These are phyloP conservation scores for Coemansia sp. DNA, from an alignment of 192 early-diverging fungal species.

Conservation along the genomic window DNA sequence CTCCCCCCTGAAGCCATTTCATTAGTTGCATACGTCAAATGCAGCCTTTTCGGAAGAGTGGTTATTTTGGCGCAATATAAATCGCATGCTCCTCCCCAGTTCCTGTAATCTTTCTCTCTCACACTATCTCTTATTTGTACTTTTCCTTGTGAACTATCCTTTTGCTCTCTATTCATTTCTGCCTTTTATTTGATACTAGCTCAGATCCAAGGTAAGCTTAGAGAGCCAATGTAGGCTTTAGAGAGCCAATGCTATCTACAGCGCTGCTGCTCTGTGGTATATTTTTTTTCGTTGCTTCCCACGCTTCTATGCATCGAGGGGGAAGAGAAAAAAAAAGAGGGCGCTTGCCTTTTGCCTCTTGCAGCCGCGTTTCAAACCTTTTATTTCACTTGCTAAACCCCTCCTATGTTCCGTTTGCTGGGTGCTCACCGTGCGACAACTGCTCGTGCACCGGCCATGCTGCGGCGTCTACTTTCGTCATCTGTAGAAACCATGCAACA, in stretches of 20 bases:
- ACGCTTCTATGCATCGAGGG: too few species aligned
- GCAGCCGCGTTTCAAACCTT: neutral
- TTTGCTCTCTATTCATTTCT: neutral
- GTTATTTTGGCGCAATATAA: neutral
- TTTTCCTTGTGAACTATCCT: constrained; percentile 3
- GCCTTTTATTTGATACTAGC: neutral
- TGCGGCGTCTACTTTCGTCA: constrained; percentile 20
- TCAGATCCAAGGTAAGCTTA: constrained; percentile 3
- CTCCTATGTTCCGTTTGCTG: constrained; percentile 13
- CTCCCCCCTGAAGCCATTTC: neutral
- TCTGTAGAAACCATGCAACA: constrained; percentile 24
- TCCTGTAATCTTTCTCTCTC: neutral
- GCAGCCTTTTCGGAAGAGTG: too few species aligned
- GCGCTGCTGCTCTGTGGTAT: neutral
- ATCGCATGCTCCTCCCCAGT: constrained; percentile 1
- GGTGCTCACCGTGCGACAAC: constrained; percentile 13
- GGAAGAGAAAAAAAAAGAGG: too few species aligned
- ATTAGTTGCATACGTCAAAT: too few species aligned
- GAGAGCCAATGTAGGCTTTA: too few species aligned
- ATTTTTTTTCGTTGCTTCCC: neutral
- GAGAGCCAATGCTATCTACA: neutral
- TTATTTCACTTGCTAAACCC: neutral
- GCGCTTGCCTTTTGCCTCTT: constrained; percentile 1
- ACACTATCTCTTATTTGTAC: neutral
- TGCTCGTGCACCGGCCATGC: neutral